phyloP scores from a whole-genome alignment of 441 rosid genomes.

The Euphorbia schlechtendalii region DNA sequence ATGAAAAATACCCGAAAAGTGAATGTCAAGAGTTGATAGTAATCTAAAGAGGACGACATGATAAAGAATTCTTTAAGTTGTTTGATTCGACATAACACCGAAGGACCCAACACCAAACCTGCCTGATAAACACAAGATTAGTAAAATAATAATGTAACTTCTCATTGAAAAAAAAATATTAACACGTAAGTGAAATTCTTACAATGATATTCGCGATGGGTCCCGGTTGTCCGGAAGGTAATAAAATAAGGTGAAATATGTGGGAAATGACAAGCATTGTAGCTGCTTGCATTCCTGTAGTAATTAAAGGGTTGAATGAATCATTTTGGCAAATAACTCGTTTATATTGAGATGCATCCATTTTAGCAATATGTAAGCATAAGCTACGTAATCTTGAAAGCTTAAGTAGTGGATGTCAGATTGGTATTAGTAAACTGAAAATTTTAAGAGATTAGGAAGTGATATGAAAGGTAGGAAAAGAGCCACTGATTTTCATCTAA shows the following conservation, averaged over 20 bases:
- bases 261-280: constrained; percentile 64
- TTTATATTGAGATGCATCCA: constrained; percentile 21
- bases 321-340: constrained; percentile 22
- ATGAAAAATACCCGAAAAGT: constrained; percentile 52
- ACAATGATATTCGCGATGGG: constrained; percentile 65
- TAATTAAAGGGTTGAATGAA: constrained; percentile 50
- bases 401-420: neutral
- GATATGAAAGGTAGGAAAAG: neutral
- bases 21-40: constrained; percentile 42
- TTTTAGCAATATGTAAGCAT: neutral
- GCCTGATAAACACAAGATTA: constrained; percentile 38
- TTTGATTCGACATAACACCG: constrained; percentile 50
- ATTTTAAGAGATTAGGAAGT: neutral
- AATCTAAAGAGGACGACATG: constrained; percentile 45
- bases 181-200: neutral
- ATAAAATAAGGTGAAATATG: constrained; percentile 49
- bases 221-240: constrained; percentile 62
- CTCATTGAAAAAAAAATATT: too few relatives aligned
- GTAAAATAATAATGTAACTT: neutral
- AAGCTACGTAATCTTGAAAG: neutral
- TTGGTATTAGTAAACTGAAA: neutral
- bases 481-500: neutral
- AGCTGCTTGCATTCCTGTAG: constrained; percentile 44
- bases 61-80: constrained; percentile 40
- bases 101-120: constrained; percentile 66